Percentiles rank a stretch among this genome's conserved stretches.
Evolutionary conservation across 169 alveolate genomes (phyloP).

Genomic region (Blepharisma undulans): DNA sequence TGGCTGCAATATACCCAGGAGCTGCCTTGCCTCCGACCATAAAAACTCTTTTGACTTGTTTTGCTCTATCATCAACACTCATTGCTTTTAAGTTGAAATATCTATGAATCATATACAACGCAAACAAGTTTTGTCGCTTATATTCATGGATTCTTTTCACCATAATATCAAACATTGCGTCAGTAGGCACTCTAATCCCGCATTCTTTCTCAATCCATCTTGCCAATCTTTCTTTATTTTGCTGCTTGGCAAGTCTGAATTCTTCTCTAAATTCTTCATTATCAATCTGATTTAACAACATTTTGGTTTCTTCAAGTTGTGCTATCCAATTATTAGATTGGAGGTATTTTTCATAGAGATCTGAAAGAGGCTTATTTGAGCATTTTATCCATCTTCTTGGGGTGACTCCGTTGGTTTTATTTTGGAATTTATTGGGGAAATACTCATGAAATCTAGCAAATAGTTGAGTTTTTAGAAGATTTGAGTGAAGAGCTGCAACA

Average conservation of each 20-base stretch:
- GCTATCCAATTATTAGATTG: conserved; percentile 90
- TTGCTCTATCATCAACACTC: conserved; percentile 80
- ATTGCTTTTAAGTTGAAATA: conserved; percentile 68
- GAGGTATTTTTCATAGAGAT: conserved; percentile 84
- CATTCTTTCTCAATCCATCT: conserved; percentile 84
- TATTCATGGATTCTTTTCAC: conserved; percentile 95
- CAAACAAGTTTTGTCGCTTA: conserved; percentile 91
- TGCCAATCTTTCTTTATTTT: conserved; percentile 81
- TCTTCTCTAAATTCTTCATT: conserved; percentile 80
- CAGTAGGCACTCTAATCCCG: conserved; percentile 70
- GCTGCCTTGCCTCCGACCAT: conserved; percentile 95
- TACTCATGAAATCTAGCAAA: conserved; percentile 89
- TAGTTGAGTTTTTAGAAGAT: conserved; percentile 81
- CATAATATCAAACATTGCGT: conserved; percentile 89
- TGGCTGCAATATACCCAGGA: conserved; percentile 92
- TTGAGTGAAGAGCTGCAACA: conserved; percentile 94
- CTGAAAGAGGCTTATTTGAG: conserved; percentile 88
- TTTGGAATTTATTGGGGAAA: conserved; percentile 88
- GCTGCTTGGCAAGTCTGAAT: conserved; percentile 77
- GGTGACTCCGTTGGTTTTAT: conserved; percentile 96
- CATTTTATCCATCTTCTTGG: conserved; percentile 94
- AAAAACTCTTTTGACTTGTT: conserved; percentile 85
- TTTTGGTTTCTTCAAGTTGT: conserved; percentile 76
- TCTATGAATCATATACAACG: conserved; percentile 90
- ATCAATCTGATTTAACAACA: conserved; percentile 70